phyloP scores from a whole-genome alignment of 2,329 filamentous ascomycete genomes.

The Neodidymelliopsis sp. region DNA sequence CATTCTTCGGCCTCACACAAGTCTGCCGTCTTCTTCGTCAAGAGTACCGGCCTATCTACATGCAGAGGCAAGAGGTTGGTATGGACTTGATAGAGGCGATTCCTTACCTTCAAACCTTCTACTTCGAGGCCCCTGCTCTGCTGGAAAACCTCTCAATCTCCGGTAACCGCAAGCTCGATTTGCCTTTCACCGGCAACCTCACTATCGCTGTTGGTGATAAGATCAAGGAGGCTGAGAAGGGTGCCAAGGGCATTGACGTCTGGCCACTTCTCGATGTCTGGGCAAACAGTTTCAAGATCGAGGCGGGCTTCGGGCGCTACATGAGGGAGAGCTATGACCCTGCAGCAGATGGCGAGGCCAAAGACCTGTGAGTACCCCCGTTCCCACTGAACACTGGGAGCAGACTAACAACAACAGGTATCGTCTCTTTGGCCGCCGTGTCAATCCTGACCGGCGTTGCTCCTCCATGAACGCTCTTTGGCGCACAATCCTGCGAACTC shows the following conservation, averaged over 20 bases:
- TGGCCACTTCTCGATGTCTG: slow-evolving; percentile 35
- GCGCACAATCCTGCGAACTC: slow-evolving; percentile 32
- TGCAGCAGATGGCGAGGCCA: slow-evolving; percentile 39
- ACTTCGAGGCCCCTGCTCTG: slow-evolving; percentile 10
- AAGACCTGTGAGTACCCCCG: slow-evolving; percentile 35
- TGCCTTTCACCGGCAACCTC: slow-evolving; percentile 35
- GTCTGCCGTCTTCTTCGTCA: slow-evolving; percentile 34
- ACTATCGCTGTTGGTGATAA: slow-evolving; percentile 37
- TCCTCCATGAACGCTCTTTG: slow-evolving; percentile 32
- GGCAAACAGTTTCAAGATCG: slow-evolving; percentile 39
- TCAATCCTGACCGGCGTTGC: slow-evolving; percentile 30
- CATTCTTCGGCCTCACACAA: slow-evolving; percentile 36
- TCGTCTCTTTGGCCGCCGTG: slow-evolving; percentile 39
- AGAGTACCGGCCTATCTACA: slow-evolving; percentile 36
- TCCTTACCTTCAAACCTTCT: slow-evolving; percentile 33
- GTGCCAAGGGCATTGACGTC: slow-evolving; percentile 27
- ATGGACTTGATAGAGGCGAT: slow-evolving; percentile 34
- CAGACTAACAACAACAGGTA: slow-evolving; percentile 25
- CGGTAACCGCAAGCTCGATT: slow-evolving; percentile 15
- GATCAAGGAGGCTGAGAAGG: slow-evolving; percentile 19
- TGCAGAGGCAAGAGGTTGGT: slow-evolving; percentile 35
- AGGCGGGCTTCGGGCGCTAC: slow-evolving; percentile 42
- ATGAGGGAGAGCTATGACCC: slow-evolving; percentile 20
- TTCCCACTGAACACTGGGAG: too few species aligned
- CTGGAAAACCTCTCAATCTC: slow-evolving; percentile 8